A percentile compares a stretch with the other conserved stretches of the same genome.
phyloP scores from a whole-genome alignment of 352 stramenopile species.

The Pythium phragmitis region DNA sequence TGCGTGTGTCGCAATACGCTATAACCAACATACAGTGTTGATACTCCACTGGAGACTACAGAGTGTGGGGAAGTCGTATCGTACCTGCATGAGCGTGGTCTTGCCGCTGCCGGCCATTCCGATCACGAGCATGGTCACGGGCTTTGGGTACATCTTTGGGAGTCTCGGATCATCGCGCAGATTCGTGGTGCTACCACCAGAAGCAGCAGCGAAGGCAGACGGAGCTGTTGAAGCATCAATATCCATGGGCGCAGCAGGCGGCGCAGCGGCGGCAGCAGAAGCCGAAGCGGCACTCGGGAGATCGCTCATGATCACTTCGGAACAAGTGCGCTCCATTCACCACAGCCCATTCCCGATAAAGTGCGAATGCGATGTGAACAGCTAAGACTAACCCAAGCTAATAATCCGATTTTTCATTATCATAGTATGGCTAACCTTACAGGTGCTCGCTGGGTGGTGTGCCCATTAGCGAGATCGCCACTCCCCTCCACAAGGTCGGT shows the following conservation, averaged over 20 bases:
- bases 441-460: too few relatives aligned
- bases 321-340: slow-evolving; percentile 17
- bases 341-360: slow-evolving; percentile 2
- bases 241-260: neutral
- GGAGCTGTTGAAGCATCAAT: neutral
- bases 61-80: neutral
- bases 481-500: too few relatives aligned
- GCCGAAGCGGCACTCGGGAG: slow-evolving; percentile 2
- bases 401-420: neutral
- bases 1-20: slow-evolving; percentile 71
- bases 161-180: slow-evolving; percentile 27
- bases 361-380: slow-evolving; percentile 22
- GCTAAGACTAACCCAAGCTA: slow-evolving; percentile 3
- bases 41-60: neutral
- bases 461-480: too few relatives aligned
- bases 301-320: slow-evolving; percentile 19
- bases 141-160: slow-evolving; percentile 63
- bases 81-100: slow-evolving; percentile 93
- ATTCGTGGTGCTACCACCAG: neutral
- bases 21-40: neutral
- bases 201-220: slow-evolving; percentile 4
- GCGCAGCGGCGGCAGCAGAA: slow-evolving; percentile 4
- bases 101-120: slow-evolving; percentile 97
- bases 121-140: slow-evolving; percentile 86
- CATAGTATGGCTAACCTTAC: neutral